phyloP scores from a whole-genome alignment of 768 basidiomycete species.

The Tremella yokohamensis region DNA sequence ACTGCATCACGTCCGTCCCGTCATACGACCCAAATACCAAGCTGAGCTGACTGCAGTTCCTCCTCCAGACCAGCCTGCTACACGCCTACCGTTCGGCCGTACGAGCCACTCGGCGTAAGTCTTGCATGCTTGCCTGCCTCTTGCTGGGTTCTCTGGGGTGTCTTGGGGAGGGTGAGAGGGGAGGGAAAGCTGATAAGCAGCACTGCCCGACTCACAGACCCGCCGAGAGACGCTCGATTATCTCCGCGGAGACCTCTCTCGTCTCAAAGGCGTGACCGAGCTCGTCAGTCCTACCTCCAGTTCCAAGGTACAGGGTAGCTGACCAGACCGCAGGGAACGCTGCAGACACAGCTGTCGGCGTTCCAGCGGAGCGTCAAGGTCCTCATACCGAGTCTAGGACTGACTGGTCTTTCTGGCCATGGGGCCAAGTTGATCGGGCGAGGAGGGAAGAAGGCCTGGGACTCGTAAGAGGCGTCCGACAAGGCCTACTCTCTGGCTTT shows the following conservation, averaged over 20 bases:
- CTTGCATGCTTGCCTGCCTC: no score
- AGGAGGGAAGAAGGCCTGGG: neutral
- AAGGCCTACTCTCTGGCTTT: no score
- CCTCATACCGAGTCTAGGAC: slow-evolving; percentile 37
- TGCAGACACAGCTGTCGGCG: slow-evolving; percentile 33
- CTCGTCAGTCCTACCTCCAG: slow-evolving; percentile 27
- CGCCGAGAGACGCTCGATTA: slow-evolving; percentile 48
- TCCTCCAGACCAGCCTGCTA: slow-evolving; percentile 39
- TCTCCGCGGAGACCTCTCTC: slow-evolving; percentile 43
- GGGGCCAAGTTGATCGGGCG: slow-evolving; percentile 35
- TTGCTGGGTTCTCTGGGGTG: no score
- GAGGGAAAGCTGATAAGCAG: no score
- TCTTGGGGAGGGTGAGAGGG: no score
- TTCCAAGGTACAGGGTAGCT: neutral
- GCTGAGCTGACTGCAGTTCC: slow-evolving; percentile 31
- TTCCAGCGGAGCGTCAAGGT: slow-evolving; percentile 46
- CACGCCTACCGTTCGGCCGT: slow-evolving; percentile 46
- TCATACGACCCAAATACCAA: neutral
- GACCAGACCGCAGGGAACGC: slow-evolving; percentile 23
- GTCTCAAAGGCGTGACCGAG: slow-evolving; percentile 33
- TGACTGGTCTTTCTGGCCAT: slow-evolving; percentile 25
- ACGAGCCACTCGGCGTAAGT: slow-evolving; percentile 45
- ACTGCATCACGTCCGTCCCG: slow-evolving; percentile 30
- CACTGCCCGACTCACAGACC: slow-evolving; percentile 41
- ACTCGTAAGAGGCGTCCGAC: no score